Evolutionary conservation across 257 asterid genomes (phyloP), one percentile per base, ranked within the genome.

Genomic region (Solanum corneliomulleri): DNA sequence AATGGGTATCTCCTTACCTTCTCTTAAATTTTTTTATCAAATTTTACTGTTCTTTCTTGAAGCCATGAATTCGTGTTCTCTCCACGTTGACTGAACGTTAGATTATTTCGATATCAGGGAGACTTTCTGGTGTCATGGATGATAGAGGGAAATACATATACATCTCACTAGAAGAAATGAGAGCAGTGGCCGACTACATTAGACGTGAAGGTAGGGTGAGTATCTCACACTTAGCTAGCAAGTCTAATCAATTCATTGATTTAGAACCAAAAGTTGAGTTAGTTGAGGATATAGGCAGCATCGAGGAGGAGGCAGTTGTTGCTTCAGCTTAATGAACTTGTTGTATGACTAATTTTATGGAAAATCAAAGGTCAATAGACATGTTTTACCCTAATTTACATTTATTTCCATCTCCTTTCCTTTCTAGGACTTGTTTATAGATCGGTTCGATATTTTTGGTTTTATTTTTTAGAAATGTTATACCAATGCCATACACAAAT

Each of bases 71-170:
- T 47, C 4, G 27, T 45, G 27, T 47, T 80, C 64, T 35, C 45
- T 33, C n/a, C 8, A 2, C 12, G 6, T 27, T 27, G 5, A 15
- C 66, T 4, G 10, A 29, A 49, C 4, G 4, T 3, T 49, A 11
- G 13, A 80, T 11, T 31, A 49, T 81, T 81, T 49, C 6, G 4
- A 45, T 71, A 31, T 68, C 96, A 97, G 99, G 99, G 90, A 92
- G 97, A 86, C 87, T 97, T 64, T 97, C 99, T 11, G 99, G 99
- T 86, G 99, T 96, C 44, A 97, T 97, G 99, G 99, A 97, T 62
- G 99, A 97, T 85, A 91, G 99, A 89, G 99, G 99, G 83, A 97
- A 97, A 87, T 95, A 93, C 92, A 97, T 97, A 87, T 95, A 97
- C 93, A 93, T 97, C 85, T 97, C 99, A 1, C 82, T 92, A 86